Conservation (phyloP, 352 stramenopile genomes). For the Globisporangium irregulare region DNA sequence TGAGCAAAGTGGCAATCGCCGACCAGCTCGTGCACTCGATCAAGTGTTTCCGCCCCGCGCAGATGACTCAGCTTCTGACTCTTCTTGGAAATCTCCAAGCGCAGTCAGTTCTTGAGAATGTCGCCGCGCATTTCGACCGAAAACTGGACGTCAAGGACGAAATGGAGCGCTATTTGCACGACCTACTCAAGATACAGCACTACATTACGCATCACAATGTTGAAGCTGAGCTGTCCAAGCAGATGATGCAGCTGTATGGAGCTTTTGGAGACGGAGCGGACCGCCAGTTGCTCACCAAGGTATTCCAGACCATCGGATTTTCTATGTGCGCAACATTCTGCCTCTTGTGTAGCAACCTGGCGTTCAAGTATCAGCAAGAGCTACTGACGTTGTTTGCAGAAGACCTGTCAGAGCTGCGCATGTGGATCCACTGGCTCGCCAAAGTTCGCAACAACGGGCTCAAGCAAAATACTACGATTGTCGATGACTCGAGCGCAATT, state of each 20-base stretch:
- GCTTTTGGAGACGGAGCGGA: slow-evolving; percentile 40
- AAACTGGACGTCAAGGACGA: slow-evolving; percentile 56
- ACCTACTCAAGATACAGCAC: slow-evolving; percentile 56
- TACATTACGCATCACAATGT: slow-evolving; percentile 41
- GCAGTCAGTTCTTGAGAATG: not conserved
- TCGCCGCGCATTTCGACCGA: slow-evolving; percentile 46
- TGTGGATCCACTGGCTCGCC: slow-evolving; percentile 54
- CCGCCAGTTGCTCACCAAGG: slow-evolving; percentile 44
- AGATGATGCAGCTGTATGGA: slow-evolving; percentile 42
- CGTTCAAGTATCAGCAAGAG: slow-evolving; percentile 51
- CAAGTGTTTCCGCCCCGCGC: slow-evolving; percentile 37
- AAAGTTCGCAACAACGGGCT: slow-evolving; percentile 8
- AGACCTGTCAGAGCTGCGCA: slow-evolving; percentile 34
- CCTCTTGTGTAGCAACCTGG: slow-evolving; percentile 29
- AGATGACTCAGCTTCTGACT: slow-evolving; percentile 34
- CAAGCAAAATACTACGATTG: not conserved
- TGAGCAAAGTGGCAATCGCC: slow-evolving; percentile 30
- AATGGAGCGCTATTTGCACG: slow-evolving; percentile 54
- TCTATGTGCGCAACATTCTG: slow-evolving; percentile 36
- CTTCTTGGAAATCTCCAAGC: slow-evolving; percentile 27
- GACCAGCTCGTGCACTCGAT: slow-evolving; percentile 39
- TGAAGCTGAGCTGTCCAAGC: slow-evolving; percentile 19
- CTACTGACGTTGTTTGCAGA: slow-evolving; percentile 52
- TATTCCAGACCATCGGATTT: slow-evolving; percentile 48
- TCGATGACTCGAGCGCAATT: not conserved